A percentile compares a stretch with the other conserved stretches of the same genome.
Evolutionary conservation across 441 rosid genomes (phyloP).

Genomic region (Gossypium lobatum): DNA sequence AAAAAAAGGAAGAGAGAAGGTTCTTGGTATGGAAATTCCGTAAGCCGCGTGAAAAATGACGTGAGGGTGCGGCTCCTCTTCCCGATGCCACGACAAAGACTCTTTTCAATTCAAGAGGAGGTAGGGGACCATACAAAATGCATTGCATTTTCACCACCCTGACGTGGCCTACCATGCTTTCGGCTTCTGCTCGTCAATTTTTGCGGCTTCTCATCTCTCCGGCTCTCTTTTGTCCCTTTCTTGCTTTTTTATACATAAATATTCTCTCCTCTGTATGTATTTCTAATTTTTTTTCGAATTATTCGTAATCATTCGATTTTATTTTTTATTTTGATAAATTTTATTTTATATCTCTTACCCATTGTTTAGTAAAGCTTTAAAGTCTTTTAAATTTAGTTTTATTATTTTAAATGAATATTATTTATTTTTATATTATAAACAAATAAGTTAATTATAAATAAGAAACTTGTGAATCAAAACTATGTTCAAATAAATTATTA

Average conservation of each 20-base stretch:
- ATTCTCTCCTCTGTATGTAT: neutral
- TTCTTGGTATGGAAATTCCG: neutral
- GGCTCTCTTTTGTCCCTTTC: neutral
- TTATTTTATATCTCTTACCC: no score
- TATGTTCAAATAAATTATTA: no score
- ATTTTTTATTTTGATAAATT: no score
- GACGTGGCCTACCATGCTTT: constrained; percentile 11
- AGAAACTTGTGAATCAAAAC: no score
- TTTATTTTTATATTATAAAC: no score
- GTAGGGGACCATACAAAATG: neutral
- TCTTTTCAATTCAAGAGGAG: neutral
- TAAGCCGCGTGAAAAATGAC: constrained; percentile 15
- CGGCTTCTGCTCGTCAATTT: constrained; percentile 12
- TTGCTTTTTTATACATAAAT: neutral
- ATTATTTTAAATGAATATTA: no score
- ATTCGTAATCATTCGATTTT: no score
- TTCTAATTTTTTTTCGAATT: no score
- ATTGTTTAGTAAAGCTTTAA: no score
- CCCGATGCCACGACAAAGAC: constrained; percentile 8
- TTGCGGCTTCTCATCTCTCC: constrained; percentile 10
- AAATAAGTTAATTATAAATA: no score
- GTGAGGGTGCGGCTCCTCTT: neutral
- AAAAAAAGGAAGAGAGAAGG: neutral
- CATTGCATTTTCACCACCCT: neutral
- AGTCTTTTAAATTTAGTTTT: no score